phyloP scores from a whole-genome alignment of 805 yeast species.

The Blastobotrys muscicola region DNA sequence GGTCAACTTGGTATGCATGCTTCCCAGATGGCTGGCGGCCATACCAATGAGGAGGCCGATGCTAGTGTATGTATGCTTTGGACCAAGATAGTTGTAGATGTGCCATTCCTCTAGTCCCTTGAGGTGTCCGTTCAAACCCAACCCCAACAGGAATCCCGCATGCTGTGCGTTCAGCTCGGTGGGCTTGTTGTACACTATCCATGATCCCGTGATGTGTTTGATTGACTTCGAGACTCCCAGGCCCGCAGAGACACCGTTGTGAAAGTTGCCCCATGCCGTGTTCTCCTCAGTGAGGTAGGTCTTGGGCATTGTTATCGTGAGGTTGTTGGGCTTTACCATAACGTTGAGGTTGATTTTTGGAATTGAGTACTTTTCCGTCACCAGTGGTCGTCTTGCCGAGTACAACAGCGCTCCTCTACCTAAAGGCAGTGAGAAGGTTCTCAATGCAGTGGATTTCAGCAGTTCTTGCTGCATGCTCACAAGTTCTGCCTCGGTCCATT shows the following conservation, averaged over 20 bases:
- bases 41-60: slow-evolving; percentile 83
- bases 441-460: slow-evolving; percentile 50
- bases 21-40: slow-evolving; percentile 78
- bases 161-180: slow-evolving; percentile 66
- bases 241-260: slow-evolving; percentile 86
- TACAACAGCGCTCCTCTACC: slow-evolving; percentile 71
- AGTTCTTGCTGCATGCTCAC: slow-evolving; percentile 44
- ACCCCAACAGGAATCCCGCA: slow-evolving; percentile 88
- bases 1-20: slow-evolving; percentile 78
- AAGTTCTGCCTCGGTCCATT: slow-evolving; percentile 45
- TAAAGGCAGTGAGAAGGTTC: slow-evolving; percentile 67
- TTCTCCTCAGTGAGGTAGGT: slow-evolving; percentile 40
- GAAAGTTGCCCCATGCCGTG: slow-evolving; percentile 79
- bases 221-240: slow-evolving; percentile 61
- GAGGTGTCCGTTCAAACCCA: slow-evolving; percentile 87
- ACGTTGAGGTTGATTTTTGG: slow-evolving; percentile 67
- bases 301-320: slow-evolving; percentile 52
- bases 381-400: slow-evolving; percentile 61
- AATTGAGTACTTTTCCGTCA: slow-evolving; percentile 76
- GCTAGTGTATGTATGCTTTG: slow-evolving; percentile 76
- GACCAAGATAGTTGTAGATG: slow-evolving; percentile 83
- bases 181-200: slow-evolving; percentile 86
- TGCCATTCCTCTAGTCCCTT: slow-evolving; percentile 89
- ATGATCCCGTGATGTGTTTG: slow-evolving; percentile 69
- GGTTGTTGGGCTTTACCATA: slow-evolving; percentile 53